Conservation (phyloP, 2,329 filamentous ascomycete species). For the Talaromyces sp. region DNA sequence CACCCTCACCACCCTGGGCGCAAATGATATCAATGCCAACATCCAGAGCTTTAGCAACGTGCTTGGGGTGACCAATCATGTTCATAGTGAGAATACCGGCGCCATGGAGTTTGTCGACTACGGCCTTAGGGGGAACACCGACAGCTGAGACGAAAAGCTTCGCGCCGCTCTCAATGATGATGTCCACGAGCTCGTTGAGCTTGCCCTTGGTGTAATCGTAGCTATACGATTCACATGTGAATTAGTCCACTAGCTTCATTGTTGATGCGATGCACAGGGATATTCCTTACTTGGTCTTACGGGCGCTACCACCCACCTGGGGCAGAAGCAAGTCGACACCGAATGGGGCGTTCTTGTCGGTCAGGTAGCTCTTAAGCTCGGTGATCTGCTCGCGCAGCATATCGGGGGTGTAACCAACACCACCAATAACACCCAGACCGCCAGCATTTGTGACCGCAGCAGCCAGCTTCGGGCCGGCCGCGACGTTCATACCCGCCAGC, state of each 20-base stretch:
- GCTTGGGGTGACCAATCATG: constrained; percentile 99
- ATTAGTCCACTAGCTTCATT: neutral
- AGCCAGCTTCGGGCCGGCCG: constrained; percentile 91
- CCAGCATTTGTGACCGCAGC: constrained; percentile 97
- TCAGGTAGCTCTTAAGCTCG: constrained; percentile 85
- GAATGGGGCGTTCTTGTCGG: constrained; percentile 91
- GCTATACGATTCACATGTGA: constrained; percentile 54
- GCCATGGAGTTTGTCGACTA: constrained; percentile 88
- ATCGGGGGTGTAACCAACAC: constrained; percentile 87
- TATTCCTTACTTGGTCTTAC: constrained; percentile 82
- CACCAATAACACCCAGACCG: constrained; percentile 93
- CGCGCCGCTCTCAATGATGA: constrained; percentile 88
- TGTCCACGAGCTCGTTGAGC: constrained; percentile 83
- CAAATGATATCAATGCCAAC: constrained; percentile 95
- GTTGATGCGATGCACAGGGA: neutral
- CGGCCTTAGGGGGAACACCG: constrained; percentile 83
- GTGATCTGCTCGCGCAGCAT: constrained; percentile 95
- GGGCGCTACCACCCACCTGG: constrained; percentile 89
- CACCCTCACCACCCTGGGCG: constrained; percentile 96
- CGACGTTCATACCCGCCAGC: constrained; percentile 98
- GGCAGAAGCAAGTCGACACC: constrained; percentile 92
- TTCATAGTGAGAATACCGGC: constrained; percentile 96
- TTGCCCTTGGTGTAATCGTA: constrained; percentile 99
- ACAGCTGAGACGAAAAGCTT: constrained; percentile 96
- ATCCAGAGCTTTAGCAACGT: constrained; percentile 93